Evolutionary conservation across 2,329 filamentous ascomycete species (phyloP).

Genomic region (Penicillium nordicum): DNA sequence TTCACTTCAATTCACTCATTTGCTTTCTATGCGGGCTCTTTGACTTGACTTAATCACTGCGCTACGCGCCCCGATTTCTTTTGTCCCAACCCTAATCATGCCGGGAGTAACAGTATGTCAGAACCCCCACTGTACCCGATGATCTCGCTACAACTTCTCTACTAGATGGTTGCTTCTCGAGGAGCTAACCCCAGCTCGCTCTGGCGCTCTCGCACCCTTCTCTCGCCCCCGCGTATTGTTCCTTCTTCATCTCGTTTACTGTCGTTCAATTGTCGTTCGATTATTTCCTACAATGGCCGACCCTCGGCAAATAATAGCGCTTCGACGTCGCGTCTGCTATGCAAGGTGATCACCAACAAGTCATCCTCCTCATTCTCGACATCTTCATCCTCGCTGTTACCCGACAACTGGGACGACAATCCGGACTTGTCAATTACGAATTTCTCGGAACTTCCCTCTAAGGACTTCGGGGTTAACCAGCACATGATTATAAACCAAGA

Average conservation of each 20-base stretch:
- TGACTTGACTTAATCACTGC: conserved; percentile 18
- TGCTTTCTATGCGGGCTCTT: conserved; percentile 23
- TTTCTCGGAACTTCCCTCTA: conserved; percentile 72
- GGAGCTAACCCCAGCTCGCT: conserved; percentile 21
- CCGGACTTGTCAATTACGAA: conserved; percentile 67
- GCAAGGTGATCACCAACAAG: conserved; percentile 14
- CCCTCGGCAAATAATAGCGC: conserved; percentile 11
- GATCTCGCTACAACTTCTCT: conserved; percentile 7
- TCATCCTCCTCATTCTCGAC: conserved; percentile 33
- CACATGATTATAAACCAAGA: conserved; percentile 94
- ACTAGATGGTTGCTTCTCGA: conserved; percentile 24
- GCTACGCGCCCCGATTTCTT: conserved; percentile 28
- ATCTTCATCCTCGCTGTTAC: conserved; percentile 26
- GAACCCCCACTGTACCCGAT: conserved; percentile 9
- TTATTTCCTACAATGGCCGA: conserved; percentile 18
- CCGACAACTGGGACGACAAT: conserved; percentile 70
- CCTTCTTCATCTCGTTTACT: conserved; percentile 27
- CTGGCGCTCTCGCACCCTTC: conserved; percentile 20
- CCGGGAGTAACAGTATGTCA: conserved; percentile 32
- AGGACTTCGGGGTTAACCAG: conserved; percentile 89
- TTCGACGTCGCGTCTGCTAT: conserved; percentile 17
- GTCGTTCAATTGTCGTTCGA: conserved; percentile 29
- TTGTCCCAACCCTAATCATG: conserved; percentile 24
- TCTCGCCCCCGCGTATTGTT: conserved; percentile 17
- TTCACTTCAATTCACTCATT: conserved; percentile 11